Percentiles rank a stretch among this genome's conserved stretches.
phyloP scores from a whole-genome alignment of 371 early-diverging fungal species.

The Syncephalastrum racemosum region DNA sequence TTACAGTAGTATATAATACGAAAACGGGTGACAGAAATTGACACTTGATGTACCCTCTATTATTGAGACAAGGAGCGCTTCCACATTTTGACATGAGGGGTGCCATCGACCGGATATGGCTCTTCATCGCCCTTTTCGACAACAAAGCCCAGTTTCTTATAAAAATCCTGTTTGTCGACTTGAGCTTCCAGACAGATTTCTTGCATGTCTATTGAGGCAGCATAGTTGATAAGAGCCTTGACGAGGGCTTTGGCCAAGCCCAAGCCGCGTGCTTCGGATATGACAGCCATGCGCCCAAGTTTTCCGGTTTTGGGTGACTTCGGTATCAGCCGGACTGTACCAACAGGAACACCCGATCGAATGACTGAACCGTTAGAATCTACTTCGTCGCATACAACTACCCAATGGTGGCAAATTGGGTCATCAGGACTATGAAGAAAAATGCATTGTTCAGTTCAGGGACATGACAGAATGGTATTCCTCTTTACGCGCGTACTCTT shows the following conservation, averaged over 20 bases:
- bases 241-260: slow-evolving; percentile 31
- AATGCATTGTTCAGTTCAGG: not conserved
- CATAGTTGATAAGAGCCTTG: slow-evolving; percentile 22
- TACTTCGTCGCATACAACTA: slow-evolving; percentile 25
- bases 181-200: slow-evolving; percentile 40
- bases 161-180: slow-evolving; percentile 42
- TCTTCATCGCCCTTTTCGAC: slow-evolving; percentile 36
- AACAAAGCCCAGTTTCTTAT: slow-evolving; percentile 41
- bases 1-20: too few species aligned
- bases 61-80: slow-evolving; percentile 10
- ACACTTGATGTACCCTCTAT: too few species aligned
- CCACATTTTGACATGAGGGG: slow-evolving; percentile 47
- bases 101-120: slow-evolving; percentile 39
- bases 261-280: slow-evolving; percentile 34
- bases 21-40: too few species aligned
- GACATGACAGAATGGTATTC: not conserved
- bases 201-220: slow-evolving; percentile 14
- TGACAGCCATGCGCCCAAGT: slow-evolving; percentile 44
- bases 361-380: slow-evolving; percentile 8
- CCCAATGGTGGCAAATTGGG: slow-evolving; percentile 28
- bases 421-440: slow-evolving; percentile 21
- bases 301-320: slow-evolving; percentile 30
- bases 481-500: slow-evolving; percentile 25
- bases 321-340: slow-evolving; percentile 32
- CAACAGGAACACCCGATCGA: slow-evolving; percentile 27